Conservation (phyloP, 208 protist genomes). For the Acanthamoeba culbertsoni region DNA sequence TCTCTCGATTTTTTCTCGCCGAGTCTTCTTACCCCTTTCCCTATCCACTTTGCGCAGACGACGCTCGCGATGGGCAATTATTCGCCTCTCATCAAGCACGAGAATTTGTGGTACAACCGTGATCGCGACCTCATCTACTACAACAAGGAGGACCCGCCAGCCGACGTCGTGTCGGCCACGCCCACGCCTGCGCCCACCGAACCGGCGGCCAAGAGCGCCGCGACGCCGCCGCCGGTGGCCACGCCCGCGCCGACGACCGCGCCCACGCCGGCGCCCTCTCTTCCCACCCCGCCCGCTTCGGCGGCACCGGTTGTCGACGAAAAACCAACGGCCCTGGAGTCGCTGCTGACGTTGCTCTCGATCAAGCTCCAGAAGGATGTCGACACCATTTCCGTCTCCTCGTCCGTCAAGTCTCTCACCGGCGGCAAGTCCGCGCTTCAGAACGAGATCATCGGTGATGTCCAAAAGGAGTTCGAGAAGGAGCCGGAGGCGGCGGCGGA, state of each 20-base stretch:
- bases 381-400: conserved; percentile 42
- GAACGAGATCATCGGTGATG: conserved; percentile 79
- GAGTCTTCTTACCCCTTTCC: too few species aligned
- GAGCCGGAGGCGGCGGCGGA: conserved; percentile 60
- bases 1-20: too few species aligned
- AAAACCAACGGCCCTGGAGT: conserved; percentile 55
- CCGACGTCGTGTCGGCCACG: background rate
- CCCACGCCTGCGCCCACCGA: background rate
- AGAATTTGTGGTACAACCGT: conserved; percentile 61
- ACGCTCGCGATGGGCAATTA: conserved; percentile 63
- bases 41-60: background rate
- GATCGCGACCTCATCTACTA: conserved; percentile 62
- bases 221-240: background rate
- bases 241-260: background rate
- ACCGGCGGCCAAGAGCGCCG: background rate
- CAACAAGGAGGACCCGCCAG: background rate
- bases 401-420: conserved; percentile 76
- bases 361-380: conserved; percentile 69
- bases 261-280: conserved; percentile 1
- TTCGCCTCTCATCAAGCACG: conserved; percentile 54
- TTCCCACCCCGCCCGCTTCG: background rate
- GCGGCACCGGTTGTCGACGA: conserved; percentile 26
- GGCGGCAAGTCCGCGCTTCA: conserved; percentile 78
- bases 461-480: conserved; percentile 74
- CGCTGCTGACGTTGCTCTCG: conserved; percentile 61